Percentiles rank a stretch among this genome's conserved stretches.
Conservation (phyloP, 495 filamentous ascomycete genomes). For the Neurospora terricola region DNA sequence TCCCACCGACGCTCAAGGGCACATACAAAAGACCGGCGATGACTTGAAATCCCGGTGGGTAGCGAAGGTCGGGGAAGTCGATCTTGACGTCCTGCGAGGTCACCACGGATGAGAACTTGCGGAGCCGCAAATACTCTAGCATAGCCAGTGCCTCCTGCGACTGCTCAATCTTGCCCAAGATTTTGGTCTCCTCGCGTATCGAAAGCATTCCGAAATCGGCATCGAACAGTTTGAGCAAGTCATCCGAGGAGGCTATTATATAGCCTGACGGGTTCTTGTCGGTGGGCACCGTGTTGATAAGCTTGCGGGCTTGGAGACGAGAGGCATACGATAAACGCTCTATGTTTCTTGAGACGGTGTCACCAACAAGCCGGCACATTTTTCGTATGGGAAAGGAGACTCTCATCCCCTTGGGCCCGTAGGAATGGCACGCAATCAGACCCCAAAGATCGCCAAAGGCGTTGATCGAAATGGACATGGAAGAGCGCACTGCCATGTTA, state of each 20-base stretch:
- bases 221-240: conserved; percentile 75
- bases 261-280: conserved; percentile 81
- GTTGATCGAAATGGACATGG: conserved; percentile 92
- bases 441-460: conserved; percentile 83
- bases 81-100: conserved; percentile 65
- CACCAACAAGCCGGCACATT: conserved; percentile 87
- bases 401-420: conserved; percentile 69
- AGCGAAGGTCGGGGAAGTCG: conserved; percentile 79
- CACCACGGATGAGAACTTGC: conserved; percentile 65
- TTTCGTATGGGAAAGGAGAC: conserved; percentile 87
- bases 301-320: conserved; percentile 68
- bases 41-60: conserved; percentile 66
- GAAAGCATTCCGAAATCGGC: conserved; percentile 83
- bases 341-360: conserved; percentile 79
- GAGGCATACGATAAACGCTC: conserved; percentile 83
- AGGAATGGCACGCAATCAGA: conserved; percentile 78
- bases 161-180: conserved; percentile 63
- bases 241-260: conserved; percentile 84
- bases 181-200: conserved; percentile 80
- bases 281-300: conserved; percentile 71
- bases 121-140: conserved; percentile 75
- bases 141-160: conserved; percentile 79
- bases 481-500: conserved; percentile 86
- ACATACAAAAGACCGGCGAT: conserved; percentile 81
- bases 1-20: conserved; percentile 64